Evolutionary conservation across 2,329 filamentous ascomycete genomes (phyloP).

Genomic region (Cercospora zeina): DNA sequence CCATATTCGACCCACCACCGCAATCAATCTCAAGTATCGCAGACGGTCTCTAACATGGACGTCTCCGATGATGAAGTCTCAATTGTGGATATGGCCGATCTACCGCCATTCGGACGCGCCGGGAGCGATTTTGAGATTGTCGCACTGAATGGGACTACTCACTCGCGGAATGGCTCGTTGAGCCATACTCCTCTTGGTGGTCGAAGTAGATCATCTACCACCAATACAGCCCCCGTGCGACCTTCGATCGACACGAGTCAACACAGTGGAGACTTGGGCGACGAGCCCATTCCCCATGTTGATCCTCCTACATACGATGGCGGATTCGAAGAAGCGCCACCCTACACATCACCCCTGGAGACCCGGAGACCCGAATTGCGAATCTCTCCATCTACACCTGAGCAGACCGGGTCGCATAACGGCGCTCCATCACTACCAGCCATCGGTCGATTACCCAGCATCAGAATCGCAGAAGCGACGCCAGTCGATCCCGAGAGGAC

Average conservation of each 20-base stretch:
- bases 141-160: conserved; percentile 42
- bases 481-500: conserved; percentile 33
- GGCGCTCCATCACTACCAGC: conserved; percentile 41
- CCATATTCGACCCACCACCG: conserved; percentile 41
- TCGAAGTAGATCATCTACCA: conserved; percentile 36
- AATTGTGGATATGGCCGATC: conserved; percentile 31
- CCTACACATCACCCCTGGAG: conserved; percentile 48
- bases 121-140: conserved; percentile 49
- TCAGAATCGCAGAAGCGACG: conserved; percentile 46
- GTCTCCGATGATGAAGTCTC: conserved; percentile 42
- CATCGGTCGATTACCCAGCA: conserved; percentile 47
- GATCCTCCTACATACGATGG: conserved; percentile 42
- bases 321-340: conserved; percentile 51
- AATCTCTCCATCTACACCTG: conserved; percentile 10
- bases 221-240: conserved; percentile 27
- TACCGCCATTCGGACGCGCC: conserved; percentile 37
- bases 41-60: conserved; percentile 44
- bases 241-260: conserved; percentile 35
- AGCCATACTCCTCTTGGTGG: conserved; percentile 25
- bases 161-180: conserved; percentile 37
- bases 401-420: conserved; percentile 16
- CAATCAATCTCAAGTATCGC: conserved; percentile 45
- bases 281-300: conserved; percentile 34
- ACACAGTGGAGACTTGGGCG: conserved; percentile 34
- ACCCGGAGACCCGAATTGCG: conserved; percentile 24